A percentile compares a stretch with the other conserved stretches of the same genome.
phyloP scores from a whole-genome alignment of 202 grass and related monocot species.

The Schoenoplectus triqueter region DNA sequence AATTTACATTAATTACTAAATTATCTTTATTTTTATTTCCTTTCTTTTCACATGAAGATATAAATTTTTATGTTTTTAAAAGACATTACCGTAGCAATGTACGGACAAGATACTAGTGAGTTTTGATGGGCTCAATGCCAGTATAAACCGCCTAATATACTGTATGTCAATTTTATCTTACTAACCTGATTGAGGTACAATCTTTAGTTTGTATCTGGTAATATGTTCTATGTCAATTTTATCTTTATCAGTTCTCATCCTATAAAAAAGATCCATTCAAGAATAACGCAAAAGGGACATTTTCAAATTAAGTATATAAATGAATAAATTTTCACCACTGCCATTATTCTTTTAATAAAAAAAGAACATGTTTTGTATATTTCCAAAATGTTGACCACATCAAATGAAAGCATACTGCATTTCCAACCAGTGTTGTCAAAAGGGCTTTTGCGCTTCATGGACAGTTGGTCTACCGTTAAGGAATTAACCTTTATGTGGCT shows the following conservation, averaged over 20 bases:
- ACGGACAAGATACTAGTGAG: background rate
- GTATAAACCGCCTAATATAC: background rate
- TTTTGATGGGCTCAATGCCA: background rate
- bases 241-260: background rate
- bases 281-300: background rate
- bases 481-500: no score
- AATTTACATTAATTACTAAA: no score
- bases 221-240: background rate
- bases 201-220: background rate
- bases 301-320: conserved; percentile 23
- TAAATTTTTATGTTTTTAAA: no score
- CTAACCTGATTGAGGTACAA: background rate
- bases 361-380: background rate
- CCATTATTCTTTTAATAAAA: background rate
- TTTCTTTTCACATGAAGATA: no score
- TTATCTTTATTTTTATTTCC: no score
- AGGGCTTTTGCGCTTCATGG: no score
- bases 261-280: background rate
- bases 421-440: no score
- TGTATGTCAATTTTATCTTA: background rate
- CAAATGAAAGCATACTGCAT: background rate
- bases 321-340: background rate
- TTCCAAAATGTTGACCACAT: background rate
- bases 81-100: no score
- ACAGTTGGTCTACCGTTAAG: no score